These are phyloP conservation scores for Xylariales sp. DNA, from an alignment of 2,329 filamentous ascomycete genomes.

Conservation along the genomic window DNA sequence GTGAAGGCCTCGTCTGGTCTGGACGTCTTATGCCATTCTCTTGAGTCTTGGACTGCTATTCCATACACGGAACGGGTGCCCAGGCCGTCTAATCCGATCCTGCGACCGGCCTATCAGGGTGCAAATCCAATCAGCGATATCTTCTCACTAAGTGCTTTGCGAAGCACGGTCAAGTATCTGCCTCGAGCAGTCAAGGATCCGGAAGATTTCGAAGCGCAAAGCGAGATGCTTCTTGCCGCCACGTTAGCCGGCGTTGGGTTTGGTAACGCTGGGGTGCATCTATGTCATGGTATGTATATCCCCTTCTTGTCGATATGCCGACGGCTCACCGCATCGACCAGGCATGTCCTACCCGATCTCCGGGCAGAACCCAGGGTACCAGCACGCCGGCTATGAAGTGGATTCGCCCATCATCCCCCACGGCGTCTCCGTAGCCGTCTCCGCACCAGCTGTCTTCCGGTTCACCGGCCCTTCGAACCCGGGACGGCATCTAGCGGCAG, in stretches of 20 bases:
- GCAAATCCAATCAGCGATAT: conserved; percentile 98
- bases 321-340: conserved; percentile 24
- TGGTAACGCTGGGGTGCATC: conserved; percentile 93
- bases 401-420: conserved; percentile 81
- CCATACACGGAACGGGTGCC: conserved; percentile 84
- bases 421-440: conserved; percentile 91
- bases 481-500: conserved; percentile 82
- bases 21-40: conserved; percentile 89
- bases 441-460: conserved; percentile 86
- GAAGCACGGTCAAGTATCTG: conserved; percentile 83
- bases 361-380: conserved; percentile 88
- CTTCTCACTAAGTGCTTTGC: conserved; percentile 83
- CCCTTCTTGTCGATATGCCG: not conserved
- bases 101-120: conserved; percentile 91
- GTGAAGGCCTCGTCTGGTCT: conserved; percentile 90
- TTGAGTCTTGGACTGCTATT: conserved; percentile 97
- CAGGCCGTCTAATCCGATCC: conserved; percentile 80
- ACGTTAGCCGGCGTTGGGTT: conserved; percentile 95
- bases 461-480: conserved; percentile 92
- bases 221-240: conserved; percentile 90
- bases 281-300: conserved; percentile 49
- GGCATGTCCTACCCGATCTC: conserved; percentile 98
- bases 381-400: conserved; percentile 81
- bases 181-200: conserved; percentile 83
- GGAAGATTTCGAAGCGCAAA: conserved; percentile 88